Conservation (phyloP, 768 basidiomycete genomes). For the Cystobasidium onofrii region DNA sequence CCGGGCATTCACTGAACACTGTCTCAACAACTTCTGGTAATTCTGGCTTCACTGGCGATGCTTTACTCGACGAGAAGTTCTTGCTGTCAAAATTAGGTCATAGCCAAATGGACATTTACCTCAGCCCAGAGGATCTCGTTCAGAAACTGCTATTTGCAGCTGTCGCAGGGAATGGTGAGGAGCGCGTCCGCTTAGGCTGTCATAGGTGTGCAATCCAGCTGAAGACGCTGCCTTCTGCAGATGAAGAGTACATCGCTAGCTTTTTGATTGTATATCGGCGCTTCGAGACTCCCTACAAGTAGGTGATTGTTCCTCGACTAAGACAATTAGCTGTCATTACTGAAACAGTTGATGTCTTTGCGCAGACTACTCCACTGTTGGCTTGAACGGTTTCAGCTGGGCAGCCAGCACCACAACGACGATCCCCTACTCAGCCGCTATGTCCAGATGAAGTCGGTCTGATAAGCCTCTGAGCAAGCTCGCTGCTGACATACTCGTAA, state of each 20-base stretch:
- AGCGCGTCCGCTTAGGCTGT: not conserved
- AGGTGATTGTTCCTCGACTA: too few species aligned
- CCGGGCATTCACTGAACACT: not conserved
- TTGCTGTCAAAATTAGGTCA: not conserved
- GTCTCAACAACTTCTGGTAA: not conserved
- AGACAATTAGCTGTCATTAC: too few species aligned
- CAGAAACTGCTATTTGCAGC: conserved; percentile 43
- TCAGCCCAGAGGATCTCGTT: conserved; percentile 38
- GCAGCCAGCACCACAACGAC: conserved; percentile 28
- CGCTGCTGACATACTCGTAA: not conserved
- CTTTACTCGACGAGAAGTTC: not conserved
- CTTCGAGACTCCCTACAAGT: conserved; percentile 39
- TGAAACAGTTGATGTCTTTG: too few species aligned
- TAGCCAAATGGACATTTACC: conserved; percentile 37
- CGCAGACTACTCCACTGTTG: conserved; percentile 36
- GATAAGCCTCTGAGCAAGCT: not conserved
- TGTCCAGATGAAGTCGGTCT: conserved; percentile 41
- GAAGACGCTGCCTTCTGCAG: conserved; percentile 30
- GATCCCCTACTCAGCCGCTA: conserved; percentile 39
- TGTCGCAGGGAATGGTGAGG: conserved; percentile 40
- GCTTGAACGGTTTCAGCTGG: conserved; percentile 39
- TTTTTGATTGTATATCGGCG: conserved; percentile 42
- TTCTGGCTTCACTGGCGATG: not conserved
- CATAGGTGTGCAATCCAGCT: not conserved
- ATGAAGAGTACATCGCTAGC: conserved; percentile 39